phyloP scores from a whole-genome alignment of 2,329 filamentous ascomycete genomes.

The Epichloe hybrida region DNA sequence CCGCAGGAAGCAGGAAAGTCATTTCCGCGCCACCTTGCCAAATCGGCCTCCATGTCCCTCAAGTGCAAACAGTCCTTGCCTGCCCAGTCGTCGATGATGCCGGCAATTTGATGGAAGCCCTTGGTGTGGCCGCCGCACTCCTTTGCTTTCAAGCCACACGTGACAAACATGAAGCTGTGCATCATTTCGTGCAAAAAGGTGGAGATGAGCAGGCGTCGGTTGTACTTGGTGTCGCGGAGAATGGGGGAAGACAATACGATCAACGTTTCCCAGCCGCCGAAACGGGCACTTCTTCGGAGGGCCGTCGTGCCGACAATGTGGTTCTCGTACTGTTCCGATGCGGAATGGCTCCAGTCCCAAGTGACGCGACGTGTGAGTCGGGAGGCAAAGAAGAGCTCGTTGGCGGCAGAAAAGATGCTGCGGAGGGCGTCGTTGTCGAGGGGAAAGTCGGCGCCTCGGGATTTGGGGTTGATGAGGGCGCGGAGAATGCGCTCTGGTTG shows the following conservation, averaged over 20 bases:
- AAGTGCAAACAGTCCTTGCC: constrained; percentile 40
- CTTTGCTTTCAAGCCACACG: constrained; percentile 43
- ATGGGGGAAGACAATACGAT: constrained; percentile 50
- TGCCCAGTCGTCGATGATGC: constrained; percentile 48
- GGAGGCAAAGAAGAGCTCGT: constrained; percentile 49
- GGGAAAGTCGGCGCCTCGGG: constrained; percentile 30
- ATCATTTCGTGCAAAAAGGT: constrained; percentile 55
- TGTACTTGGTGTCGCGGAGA: constrained; percentile 40
- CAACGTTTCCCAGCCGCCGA: constrained; percentile 45
- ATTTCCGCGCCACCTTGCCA: constrained; percentile 36
- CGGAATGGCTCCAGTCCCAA: constrained; percentile 47
- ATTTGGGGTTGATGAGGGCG: constrained; percentile 39
- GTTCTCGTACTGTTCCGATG: constrained; percentile 34
- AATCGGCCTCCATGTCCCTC: constrained; percentile 47
- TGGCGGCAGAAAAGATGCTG: constrained; percentile 45
- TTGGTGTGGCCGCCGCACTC: constrained; percentile 44
- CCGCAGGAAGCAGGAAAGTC: constrained; percentile 3
- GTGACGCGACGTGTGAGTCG: constrained; percentile 41
- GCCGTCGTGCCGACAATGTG: constrained; percentile 51
- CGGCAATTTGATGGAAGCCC: constrained; percentile 45
- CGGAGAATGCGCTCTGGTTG: constrained; percentile 44
- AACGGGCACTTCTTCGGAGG: constrained; percentile 31
- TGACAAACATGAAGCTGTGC: constrained; percentile 52
- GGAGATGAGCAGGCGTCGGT: constrained; percentile 46
- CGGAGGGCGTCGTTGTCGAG: constrained; percentile 44